Evolutionary conservation across 2,329 filamentous ascomycete genomes (phyloP).

Genomic region (Coniochaeta pulveracea): DNA sequence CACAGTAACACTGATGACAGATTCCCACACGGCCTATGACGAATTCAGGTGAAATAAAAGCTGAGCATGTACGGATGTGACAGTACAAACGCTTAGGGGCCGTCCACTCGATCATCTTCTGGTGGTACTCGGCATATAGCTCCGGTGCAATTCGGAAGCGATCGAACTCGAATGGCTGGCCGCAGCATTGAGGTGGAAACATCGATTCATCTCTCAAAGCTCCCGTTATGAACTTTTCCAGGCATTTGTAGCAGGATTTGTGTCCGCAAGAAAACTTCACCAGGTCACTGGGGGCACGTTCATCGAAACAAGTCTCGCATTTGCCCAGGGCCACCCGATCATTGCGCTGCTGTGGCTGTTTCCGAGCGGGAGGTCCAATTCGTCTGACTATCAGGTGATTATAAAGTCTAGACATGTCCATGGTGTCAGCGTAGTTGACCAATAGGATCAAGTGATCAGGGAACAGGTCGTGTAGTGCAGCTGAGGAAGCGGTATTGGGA

Average conservation of each 20-base stretch:
- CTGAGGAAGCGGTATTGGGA: too few relatives aligned
- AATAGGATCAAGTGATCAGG: too few relatives aligned
- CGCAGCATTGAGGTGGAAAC: conserved; percentile 45
- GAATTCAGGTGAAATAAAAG: conserved; percentile 27
- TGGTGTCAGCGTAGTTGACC: not conserved
- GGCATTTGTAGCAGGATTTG: conserved; percentile 38
- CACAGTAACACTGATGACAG: conserved; percentile 27
- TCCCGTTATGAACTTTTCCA: conserved; percentile 29
- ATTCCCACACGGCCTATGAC: conserved; percentile 22
- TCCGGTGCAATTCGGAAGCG: conserved; percentile 22
- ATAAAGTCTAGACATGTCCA: conserved; percentile 7
- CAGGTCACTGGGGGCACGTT: not conserved
- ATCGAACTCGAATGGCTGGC: conserved; percentile 24
- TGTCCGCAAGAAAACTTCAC: conserved; percentile 26
- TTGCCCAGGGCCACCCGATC: not conserved
- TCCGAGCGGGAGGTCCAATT: not conserved
- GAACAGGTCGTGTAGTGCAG: too few relatives aligned
- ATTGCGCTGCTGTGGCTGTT: not conserved
- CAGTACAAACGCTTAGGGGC: conserved; percentile 41
- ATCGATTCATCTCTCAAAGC: conserved; percentile 35
- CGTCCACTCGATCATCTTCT: conserved; percentile 35
- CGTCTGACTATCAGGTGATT: conserved; percentile 7
- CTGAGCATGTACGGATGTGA: conserved; percentile 25
- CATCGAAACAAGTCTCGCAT: conserved; percentile 7
- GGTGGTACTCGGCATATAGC: conserved; percentile 23